phyloP scores from a whole-genome alignment of 257 asterid genomes.

The Solanum infundibuliforme region DNA sequence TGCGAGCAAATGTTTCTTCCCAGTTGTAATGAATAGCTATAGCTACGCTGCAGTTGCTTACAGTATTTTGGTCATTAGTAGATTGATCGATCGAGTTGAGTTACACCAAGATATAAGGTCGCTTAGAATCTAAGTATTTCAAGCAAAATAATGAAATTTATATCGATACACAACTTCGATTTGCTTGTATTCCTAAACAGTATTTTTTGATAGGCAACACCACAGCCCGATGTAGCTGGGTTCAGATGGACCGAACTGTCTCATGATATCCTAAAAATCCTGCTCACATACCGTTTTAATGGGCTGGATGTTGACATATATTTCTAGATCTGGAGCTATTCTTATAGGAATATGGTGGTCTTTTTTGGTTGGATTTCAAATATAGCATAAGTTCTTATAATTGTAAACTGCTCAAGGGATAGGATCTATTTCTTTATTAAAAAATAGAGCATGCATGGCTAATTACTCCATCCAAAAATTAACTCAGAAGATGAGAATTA shows the following conservation, averaged over 20 bases:
- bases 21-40: neutral
- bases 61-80: neutral
- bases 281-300: no score
- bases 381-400: neutral
- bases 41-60: neutral
- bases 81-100: neutral
- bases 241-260: neutral
- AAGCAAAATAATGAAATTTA: neutral
- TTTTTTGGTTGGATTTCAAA: neutral
- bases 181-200: neutral
- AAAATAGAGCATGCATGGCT: neutral
- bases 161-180: neutral
- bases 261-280: neutral
- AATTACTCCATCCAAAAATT: neutral
- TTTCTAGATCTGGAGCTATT: neutral
- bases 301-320: neutral
- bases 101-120: neutral
- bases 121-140: neutral
- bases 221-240: neutral
- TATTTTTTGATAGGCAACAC: neutral
- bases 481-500: neutral
- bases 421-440: neutral
- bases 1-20: neutral
- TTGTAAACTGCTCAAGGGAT: neutral
- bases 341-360: neutral